These are phyloP conservation scores for sweet orange (Citrus sinensis) DNA, from an alignment of 345 rosid genomes.

Conservation along the genomic window DVS_A1.0 CM039167.1:5293501-5294000, in stretches of 20 bases:
- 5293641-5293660: background rate
- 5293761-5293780: conserved; percentile 40
- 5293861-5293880: background rate
- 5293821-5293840: conserved; percentile 43
- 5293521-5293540: conserved; percentile 40
- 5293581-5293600: conserved; percentile 33
- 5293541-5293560: conserved; percentile 30
- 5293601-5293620: background rate
- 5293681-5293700: conserved; percentile 32
- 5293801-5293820: conserved; percentile 39
- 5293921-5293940: conserved; percentile 23
- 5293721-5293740: conserved; percentile 35
- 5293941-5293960: conserved; percentile 40
- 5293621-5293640: background rate
- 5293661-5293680: background rate
- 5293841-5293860: conserved; percentile 34
- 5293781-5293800: conserved; percentile 38
- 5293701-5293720: conserved; percentile 40
- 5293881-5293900: background rate
- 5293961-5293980: conserved; percentile 34
- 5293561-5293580: conserved; percentile 31
- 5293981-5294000: conserved; percentile 35
- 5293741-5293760: conserved; percentile 42
- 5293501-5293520: conserved; percentile 28
- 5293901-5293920: background rate